Percentiles rank a stretch among this genome's conserved stretches.
Conservation (phyloP, 208 protist species). For the Trichomonas gallinae region DNA sequence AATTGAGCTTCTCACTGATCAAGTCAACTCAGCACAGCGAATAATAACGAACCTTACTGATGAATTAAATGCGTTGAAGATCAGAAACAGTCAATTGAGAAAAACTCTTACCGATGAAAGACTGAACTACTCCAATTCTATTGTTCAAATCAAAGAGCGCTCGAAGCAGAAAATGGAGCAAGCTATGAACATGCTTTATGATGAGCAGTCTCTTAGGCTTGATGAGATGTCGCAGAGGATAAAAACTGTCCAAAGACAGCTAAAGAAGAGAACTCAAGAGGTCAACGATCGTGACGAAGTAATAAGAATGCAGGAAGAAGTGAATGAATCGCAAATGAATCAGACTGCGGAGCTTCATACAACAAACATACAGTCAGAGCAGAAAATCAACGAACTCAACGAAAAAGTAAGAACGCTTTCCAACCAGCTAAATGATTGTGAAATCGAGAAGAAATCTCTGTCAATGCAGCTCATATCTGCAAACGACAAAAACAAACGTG, state of each 20-base stretch:
- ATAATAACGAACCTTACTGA: background rate
- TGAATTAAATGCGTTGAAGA: background rate
- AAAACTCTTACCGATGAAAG: background rate
- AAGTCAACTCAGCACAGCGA: too few species aligned
- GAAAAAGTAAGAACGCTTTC: background rate
- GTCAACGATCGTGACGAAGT: background rate
- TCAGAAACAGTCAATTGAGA: background rate
- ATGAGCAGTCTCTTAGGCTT: background rate
- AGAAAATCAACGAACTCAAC: background rate
- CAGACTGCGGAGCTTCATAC: background rate
- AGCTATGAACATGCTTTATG: background rate
- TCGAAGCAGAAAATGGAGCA: background rate
- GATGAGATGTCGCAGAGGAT: background rate
- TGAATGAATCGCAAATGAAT: background rate
- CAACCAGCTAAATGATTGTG: background rate
- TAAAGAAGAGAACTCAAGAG: background rate
- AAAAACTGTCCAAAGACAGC: background rate
- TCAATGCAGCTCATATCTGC: background rate
- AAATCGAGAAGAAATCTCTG: background rate
- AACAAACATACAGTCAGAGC: background rate
- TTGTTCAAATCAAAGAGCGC: background rate
- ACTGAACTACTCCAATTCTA: background rate
- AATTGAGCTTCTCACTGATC: background rate
- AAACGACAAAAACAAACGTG: background rate
- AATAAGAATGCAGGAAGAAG: background rate